Percentiles rank a stretch among this genome's conserved stretches.
Conservation (phyloP, 352 stramenopile genomes). For the Elongisporangium prolatum region DNA sequence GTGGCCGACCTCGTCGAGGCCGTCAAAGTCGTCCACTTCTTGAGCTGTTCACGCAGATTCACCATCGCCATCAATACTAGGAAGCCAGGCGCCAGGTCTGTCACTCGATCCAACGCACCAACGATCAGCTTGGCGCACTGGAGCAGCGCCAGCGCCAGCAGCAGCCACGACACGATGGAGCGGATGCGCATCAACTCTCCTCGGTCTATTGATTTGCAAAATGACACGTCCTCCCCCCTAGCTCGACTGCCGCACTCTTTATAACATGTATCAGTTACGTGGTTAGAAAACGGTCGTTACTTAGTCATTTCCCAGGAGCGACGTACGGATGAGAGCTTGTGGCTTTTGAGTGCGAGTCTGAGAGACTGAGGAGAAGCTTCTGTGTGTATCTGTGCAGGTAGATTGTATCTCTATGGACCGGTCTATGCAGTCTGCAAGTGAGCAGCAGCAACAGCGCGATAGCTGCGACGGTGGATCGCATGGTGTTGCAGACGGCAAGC, state of each 20-base stretch:
- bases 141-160: neutral
- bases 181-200: neutral
- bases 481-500: neutral
- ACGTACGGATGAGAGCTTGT: neutral
- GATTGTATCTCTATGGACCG: neutral
- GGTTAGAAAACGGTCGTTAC: neutral
- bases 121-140: neutral
- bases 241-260: neutral
- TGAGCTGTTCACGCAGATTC: slow-evolving; percentile 13
- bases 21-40: slow-evolving; percentile 48
- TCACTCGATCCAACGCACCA: neutral
- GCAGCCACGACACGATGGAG: neutral
- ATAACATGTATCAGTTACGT: neutral
- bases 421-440: neutral
- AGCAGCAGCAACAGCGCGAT: neutral
- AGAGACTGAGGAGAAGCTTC: neutral
- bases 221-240: neutral
- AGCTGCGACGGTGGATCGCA: neutral
- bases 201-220: neutral
- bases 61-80: neutral
- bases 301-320: neutral
- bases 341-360: neutral
- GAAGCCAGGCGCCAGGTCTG: too few relatives aligned
- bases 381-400: neutral
- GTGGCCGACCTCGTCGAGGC: slow-evolving; percentile 4